phyloP scores from a whole-genome alignment of 371 early-diverging fungal species.

The Apophysomyces elegans region DNA sequence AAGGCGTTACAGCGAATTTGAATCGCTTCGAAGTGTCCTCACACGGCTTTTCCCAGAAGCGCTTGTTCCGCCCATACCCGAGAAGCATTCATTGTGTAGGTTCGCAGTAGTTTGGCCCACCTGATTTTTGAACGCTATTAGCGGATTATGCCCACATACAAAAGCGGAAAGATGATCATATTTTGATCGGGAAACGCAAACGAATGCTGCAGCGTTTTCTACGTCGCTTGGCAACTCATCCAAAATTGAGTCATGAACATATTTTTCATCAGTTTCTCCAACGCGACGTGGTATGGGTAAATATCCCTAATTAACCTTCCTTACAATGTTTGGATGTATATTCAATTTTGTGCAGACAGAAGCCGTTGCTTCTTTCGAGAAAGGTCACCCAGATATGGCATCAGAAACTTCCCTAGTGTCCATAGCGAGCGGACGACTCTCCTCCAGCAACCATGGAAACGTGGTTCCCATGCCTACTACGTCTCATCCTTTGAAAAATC shows the following conservation, averaged over 20 bases:
- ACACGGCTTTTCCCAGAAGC: constrained; percentile 78
- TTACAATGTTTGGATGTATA: background rate
- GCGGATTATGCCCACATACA: constrained; percentile 82
- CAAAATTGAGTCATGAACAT: constrained; percentile 82
- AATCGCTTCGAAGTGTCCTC: constrained; percentile 79
- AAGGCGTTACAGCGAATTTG: constrained; percentile 96
- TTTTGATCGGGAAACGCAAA: constrained; percentile 86
- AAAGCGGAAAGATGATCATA: constrained; percentile 80
- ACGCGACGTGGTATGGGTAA: constrained; percentile 61
- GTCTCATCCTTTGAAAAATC: constrained; percentile 55
- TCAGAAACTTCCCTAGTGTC: background rate
- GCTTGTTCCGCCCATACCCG: constrained; percentile 94
- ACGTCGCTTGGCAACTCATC: constrained; percentile 81
- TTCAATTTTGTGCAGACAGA: constrained; percentile 51
- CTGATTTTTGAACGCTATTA: constrained; percentile 23
- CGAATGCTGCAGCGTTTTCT: constrained; percentile 90
- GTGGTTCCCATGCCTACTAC: constrained; percentile 50
- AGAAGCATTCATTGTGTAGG: constrained; percentile 86
- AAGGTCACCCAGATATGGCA: background rate
- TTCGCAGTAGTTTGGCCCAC: constrained; percentile 18
- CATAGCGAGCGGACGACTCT: background rate
- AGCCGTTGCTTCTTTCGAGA: constrained; percentile 50
- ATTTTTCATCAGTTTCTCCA: constrained; percentile 90
- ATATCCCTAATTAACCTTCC: background rate
- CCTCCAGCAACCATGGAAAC: constrained; percentile 22